Percentiles rank a stretch among this genome's conserved stretches.
Conservation (phyloP, 768 basidiomycete genomes). For the Tremella mesenterica region DNA sequence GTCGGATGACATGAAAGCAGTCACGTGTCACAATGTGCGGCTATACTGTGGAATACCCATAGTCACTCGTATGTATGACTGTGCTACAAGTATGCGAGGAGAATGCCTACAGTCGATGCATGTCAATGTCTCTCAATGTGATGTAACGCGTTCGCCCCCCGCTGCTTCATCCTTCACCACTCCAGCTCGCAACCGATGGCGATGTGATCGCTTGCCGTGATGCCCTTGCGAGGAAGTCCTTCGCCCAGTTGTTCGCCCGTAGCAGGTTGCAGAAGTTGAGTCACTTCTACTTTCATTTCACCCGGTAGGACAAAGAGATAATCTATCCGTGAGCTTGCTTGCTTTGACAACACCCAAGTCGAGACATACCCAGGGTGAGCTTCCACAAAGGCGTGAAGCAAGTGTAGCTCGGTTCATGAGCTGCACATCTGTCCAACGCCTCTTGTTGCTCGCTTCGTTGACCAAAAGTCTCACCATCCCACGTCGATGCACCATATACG, state of each 20-base stretch:
- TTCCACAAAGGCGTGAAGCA: constrained; percentile 85
- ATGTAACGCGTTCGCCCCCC: no score
- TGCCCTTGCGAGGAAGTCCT: constrained; percentile 68
- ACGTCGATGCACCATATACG: constrained; percentile 52
- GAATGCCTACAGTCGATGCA: no score
- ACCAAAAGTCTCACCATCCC: constrained; percentile 50
- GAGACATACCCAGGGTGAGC: constrained; percentile 58
- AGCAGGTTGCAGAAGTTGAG: constrained; percentile 58
- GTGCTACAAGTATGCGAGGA: no score
- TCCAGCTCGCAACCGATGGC: constrained; percentile 58
- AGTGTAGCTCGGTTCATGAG: constrained; percentile 69
- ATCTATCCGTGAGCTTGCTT: constrained; percentile 50
- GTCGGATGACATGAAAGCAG: no score
- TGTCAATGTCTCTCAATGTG: no score
- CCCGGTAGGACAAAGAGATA: constrained; percentile 66
- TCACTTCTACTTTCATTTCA: constrained; percentile 42
- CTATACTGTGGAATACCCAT: no score
- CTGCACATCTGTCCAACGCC: background rate
- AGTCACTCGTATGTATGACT: no score
- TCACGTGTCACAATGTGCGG: no score
- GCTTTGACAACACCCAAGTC: constrained; percentile 3
- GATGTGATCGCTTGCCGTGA: constrained; percentile 82
- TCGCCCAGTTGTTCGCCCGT: constrained; percentile 53
- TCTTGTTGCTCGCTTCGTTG: constrained; percentile 45
- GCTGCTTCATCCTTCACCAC: constrained; percentile 10